Percentiles rank a stretch among this genome's conserved stretches.
These are phyloP conservation scores for Elasticomyces elasticus DNA, from an alignment of 495 filamentous ascomycete genomes.

Conservation along the genomic window DNA sequence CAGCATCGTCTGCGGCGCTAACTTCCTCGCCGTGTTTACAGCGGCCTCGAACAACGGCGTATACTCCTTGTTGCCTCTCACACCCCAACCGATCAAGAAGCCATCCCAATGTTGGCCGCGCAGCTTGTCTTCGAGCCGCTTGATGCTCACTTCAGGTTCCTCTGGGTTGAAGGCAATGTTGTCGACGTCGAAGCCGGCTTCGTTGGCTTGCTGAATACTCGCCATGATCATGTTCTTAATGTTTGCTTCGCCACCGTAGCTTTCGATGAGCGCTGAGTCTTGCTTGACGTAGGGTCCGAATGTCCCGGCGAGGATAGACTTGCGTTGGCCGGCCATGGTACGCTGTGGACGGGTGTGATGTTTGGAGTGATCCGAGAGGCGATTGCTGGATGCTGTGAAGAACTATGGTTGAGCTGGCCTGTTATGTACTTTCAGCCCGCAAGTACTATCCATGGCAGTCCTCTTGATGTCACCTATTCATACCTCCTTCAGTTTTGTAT, in stretches of 20 bases:
- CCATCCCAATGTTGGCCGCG: neutral
- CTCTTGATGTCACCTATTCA: neutral
- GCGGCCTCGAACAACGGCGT: constrained; percentile 12
- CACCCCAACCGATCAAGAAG: constrained; percentile 6
- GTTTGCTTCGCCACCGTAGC: neutral
- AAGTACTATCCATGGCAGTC: no score
- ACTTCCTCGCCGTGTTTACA: neutral
- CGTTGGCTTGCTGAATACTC: neutral
- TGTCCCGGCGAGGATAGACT: constrained; percentile 5
- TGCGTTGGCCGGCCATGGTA: neutral
- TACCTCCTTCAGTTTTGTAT: no score
- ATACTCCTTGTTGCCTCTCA: constrained; percentile 1
- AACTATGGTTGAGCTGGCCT: neutral
- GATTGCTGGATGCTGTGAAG: neutral
- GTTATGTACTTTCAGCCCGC: no score
- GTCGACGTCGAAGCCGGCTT: constrained; percentile 5
- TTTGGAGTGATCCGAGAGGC: neutral
- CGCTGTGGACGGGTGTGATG: neutral
- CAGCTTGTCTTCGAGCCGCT: constrained; percentile 2
- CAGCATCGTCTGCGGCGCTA: constrained; percentile 5
- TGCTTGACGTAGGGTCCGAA: neutral
- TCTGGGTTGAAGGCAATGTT: constrained; percentile 7
- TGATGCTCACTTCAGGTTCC: neutral
- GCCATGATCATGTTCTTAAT: neutral
- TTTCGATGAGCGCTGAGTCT: neutral